These are phyloP conservation scores for Plasmodium falciparum DNA, from an alignment of 169 alveolate species.

Conservation along the genomic window DNA sequence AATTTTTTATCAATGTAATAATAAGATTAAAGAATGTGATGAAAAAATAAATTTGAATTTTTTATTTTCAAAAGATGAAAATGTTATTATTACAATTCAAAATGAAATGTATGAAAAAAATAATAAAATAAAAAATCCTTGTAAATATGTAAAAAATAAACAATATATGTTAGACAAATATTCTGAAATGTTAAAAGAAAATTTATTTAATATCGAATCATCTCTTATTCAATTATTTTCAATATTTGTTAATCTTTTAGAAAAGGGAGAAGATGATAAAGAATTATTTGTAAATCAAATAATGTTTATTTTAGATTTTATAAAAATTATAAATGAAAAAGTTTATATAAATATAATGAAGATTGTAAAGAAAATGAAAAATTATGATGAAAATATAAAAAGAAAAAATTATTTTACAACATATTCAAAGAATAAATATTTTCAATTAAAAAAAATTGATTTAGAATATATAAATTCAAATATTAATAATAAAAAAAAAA, in stretches of 20 bases:
- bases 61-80: constrained; percentile 29
- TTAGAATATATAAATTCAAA: constrained; percentile 12
- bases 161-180: constrained; percentile 27
- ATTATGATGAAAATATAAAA: not conserved
- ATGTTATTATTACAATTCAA: not conserved
- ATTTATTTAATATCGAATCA: constrained; percentile 6
- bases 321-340: constrained; percentile 30
- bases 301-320: constrained; percentile 23
- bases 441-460: constrained; percentile 40
- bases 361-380: constrained; percentile 7
- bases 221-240: constrained; percentile 20
- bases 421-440: not conserved
- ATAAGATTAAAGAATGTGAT: not conserved
- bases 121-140: too few relatives aligned
- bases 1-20: not conserved
- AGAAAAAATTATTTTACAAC: not conserved
- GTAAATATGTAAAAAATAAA: not conserved
- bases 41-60: constrained; percentile 2
- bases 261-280: not conserved
- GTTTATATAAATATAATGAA: constrained; percentile 17
- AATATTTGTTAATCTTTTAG: constrained; percentile 5
- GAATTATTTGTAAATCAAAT: constrained; percentile 6
- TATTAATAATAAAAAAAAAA: not conserved
- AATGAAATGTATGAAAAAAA: too few relatives aligned
- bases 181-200: constrained; percentile 11